Percentiles rank a stretch among this genome's conserved stretches.
phyloP scores from a whole-genome alignment of 371 early-diverging fungal genomes.

The Syncephalis fuscata region DNA sequence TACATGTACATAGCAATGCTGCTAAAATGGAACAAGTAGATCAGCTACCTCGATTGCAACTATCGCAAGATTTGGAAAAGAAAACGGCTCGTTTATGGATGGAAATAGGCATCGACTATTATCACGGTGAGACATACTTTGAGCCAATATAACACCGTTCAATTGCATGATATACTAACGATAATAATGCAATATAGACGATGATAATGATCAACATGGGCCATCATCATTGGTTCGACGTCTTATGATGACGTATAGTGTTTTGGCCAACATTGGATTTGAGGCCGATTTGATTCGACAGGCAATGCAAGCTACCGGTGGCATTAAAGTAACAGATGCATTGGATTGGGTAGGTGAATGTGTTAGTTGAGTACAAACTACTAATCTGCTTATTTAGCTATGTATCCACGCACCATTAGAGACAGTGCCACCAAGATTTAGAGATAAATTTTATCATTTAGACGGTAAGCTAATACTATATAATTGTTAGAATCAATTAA shows the following conservation, averaged over 20 bases:
- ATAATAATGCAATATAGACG: no score
- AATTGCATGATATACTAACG: no score
- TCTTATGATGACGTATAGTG: background rate
- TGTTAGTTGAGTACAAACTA: background rate
- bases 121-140: background rate
- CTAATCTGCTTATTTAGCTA: background rate
- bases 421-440: background rate
- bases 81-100: background rate
- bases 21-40: background rate
- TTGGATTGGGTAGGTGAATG: slow-evolving; percentile 2
- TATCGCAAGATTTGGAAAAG: background rate
- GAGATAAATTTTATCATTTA: slow-evolving; percentile 3
- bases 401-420: slow-evolving; percentile 2
- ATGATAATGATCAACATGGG: background rate
- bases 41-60: background rate
- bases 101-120: background rate
- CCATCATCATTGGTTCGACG: background rate
- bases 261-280: slow-evolving; percentile 1
- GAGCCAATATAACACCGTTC: background rate
- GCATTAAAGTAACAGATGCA: background rate
- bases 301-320: background rate
- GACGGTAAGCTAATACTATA: background rate
- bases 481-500: no score
- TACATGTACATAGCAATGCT: background rate
- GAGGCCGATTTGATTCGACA: background rate